Evolutionary conservation across 306 rosid genomes (phyloP).

Genomic region (Lathyrus sativus): DNA sequence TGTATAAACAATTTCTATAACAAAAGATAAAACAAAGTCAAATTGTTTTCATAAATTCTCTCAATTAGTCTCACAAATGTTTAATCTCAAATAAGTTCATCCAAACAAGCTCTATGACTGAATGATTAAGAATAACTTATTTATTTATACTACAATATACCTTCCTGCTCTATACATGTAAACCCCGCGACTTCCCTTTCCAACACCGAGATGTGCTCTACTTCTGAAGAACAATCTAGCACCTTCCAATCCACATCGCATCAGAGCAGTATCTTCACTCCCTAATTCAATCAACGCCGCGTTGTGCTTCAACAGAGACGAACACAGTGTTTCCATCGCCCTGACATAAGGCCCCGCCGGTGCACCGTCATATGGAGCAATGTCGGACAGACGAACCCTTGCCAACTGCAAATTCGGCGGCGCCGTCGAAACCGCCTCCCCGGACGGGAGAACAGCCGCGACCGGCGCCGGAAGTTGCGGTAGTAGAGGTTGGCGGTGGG

Average conservation of each 20-base stretch:
- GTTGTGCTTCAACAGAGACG: constrained; percentile 80
- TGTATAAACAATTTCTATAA: too few species aligned
- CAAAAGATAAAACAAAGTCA: too few species aligned
- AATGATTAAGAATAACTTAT: background rate
- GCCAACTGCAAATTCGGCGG: constrained; percentile 45
- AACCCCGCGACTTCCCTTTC: constrained; percentile 79
- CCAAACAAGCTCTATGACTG: background rate
- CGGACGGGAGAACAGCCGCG: constrained; percentile 48
- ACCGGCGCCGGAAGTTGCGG: constrained; percentile 46
- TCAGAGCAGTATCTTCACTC: constrained; percentile 62
- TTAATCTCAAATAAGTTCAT: too few species aligned
- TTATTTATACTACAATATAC: constrained; percentile 40
- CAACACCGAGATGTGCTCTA: constrained; percentile 61
- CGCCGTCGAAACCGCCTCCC: constrained; percentile 47
- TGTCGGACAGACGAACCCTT: constrained; percentile 80
- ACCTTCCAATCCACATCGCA: constrained; percentile 89
- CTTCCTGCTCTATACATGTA: constrained; percentile 94
- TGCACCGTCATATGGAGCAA: constrained; percentile 75
- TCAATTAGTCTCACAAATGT: too few species aligned
- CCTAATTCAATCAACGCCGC: constrained; percentile 85
- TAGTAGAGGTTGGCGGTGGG: constrained; percentile 52
- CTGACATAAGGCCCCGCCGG: constrained; percentile 58
- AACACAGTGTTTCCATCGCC: constrained; percentile 73
- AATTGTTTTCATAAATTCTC: too few species aligned
- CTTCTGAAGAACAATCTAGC: constrained; percentile 76